Evolutionary conservation across 2,329 filamentous ascomycete species (phyloP).

Genomic region (Chaetomium sp.): DNA sequence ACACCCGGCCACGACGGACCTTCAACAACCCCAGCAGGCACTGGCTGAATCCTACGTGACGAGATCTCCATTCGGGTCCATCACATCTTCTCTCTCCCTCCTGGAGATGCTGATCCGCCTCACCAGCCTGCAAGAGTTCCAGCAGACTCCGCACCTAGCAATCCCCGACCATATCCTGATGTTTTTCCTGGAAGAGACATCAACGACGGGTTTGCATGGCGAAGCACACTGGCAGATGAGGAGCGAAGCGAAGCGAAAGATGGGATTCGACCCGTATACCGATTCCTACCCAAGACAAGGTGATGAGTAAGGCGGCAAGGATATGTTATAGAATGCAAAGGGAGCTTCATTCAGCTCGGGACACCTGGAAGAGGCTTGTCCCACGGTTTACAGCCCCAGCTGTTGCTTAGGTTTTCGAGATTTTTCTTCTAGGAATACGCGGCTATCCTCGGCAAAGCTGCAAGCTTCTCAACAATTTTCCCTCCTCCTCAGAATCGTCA

Average conservation of each 20-base stretch:
- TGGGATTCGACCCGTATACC: constrained; percentile 52
- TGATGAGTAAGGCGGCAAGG: neutral
- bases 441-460: neutral
- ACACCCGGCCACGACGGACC: neutral
- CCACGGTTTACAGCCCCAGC: neutral
- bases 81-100: constrained; percentile 59
- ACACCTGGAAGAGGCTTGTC: neutral
- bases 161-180: constrained; percentile 84
- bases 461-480: neutral
- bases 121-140: constrained; percentile 82
- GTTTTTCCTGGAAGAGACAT: constrained; percentile 69
- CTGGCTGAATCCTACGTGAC: constrained; percentile 30
- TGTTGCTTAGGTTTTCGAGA: neutral
- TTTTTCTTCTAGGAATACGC: neutral
- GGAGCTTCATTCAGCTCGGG: too few relatives aligned
- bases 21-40: constrained; percentile 12
- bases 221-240: constrained; percentile 39
- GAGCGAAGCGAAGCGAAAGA: constrained; percentile 40
- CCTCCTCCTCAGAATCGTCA: neutral
- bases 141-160: constrained; percentile 81
- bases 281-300: constrained; percentile 32
- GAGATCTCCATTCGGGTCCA: constrained; percentile 45
- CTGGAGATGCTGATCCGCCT: constrained; percentile 85
- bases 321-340: too few relatives aligned
- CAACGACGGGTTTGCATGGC: constrained; percentile 44